These are phyloP conservation scores for Lophium mytilinum DNA, from an alignment of 495 filamentous ascomycete species.

Conservation along the genomic window DNA sequence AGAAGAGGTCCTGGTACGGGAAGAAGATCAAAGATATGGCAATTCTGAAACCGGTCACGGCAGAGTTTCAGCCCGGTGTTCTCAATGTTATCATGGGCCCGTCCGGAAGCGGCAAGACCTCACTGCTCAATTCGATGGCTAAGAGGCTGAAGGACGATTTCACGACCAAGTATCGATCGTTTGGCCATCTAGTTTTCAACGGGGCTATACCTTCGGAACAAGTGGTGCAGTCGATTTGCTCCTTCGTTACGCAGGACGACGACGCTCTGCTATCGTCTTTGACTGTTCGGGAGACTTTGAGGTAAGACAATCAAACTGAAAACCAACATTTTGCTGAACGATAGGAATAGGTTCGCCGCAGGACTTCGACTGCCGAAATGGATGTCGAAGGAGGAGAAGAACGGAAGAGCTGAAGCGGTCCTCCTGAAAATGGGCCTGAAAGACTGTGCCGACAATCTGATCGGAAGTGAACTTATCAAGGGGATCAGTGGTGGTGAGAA, in stretches of 20 bases:
- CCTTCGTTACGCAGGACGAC: conserved; percentile 70
- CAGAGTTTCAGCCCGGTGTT: conserved; percentile 52
- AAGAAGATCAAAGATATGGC: conserved; percentile 40
- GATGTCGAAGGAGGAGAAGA: conserved; percentile 58
- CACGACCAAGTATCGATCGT: conserved; percentile 44
- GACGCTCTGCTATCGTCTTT: conserved; percentile 65
- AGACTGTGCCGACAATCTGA: conserved; percentile 66
- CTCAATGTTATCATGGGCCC: conserved; percentile 75
- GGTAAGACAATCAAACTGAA: conserved; percentile 1
- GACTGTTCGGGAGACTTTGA: conserved; percentile 64
- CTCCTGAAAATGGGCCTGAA: conserved; percentile 66
- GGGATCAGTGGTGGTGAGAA: conserved; percentile 75
- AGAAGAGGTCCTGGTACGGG: conserved; percentile 44
- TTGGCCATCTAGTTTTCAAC: conserved; percentile 58
- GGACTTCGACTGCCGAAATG: conserved; percentile 57
- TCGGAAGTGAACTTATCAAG: conserved; percentile 62
- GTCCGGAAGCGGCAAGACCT: conserved; percentile 66
- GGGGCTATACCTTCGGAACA: conserved; percentile 53
- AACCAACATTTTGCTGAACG: too few relatives aligned
- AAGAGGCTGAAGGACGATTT: conserved; percentile 50
- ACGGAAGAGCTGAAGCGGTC: conserved; percentile 58
- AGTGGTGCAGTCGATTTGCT: conserved; percentile 60
- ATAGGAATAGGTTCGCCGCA: conserved; percentile 44
- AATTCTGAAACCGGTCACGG: conserved; percentile 56
- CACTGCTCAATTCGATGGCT: conserved; percentile 61